Conservation (phyloP, 2,329 filamentous ascomycete species). For the Claviceps fusiformis region DNA sequence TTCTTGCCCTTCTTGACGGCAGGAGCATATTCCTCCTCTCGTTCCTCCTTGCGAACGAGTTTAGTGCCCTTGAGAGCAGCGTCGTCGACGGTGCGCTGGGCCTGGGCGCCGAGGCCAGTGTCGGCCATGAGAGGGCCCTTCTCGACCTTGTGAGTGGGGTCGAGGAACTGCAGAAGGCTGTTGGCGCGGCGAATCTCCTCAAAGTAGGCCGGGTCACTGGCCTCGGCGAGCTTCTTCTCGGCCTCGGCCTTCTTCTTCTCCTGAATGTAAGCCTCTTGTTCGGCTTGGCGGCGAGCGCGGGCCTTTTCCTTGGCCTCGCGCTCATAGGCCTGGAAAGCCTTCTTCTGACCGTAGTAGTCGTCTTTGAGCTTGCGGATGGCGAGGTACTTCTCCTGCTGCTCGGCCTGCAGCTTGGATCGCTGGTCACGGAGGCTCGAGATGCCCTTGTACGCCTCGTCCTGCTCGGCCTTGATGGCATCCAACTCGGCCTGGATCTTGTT, state of each 20-base stretch:
- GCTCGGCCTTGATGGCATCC: conserved; percentile 79
- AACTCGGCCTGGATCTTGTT: conserved; percentile 75
- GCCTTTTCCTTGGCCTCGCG: conserved; percentile 65
- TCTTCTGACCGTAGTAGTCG: conserved; percentile 67
- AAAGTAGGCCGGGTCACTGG: conserved; percentile 74
- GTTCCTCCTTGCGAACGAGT: conserved; percentile 73
- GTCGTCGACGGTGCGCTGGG: conserved; percentile 72
- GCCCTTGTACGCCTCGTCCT: conserved; percentile 83
- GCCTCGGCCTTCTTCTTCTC: conserved; percentile 65
- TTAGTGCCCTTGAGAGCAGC: conserved; percentile 74
- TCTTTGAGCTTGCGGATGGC: conserved; percentile 82
- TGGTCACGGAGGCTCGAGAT: conserved; percentile 75
- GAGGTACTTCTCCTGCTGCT: conserved; percentile 76
- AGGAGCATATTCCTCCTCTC: conserved; percentile 74
- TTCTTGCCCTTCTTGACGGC: conserved; percentile 79
- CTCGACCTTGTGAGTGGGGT: conserved; percentile 57
- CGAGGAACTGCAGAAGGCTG: conserved; percentile 80
- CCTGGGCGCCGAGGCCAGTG: conserved; percentile 64
- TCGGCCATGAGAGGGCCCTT: conserved; percentile 51
- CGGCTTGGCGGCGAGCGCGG: conserved; percentile 65
- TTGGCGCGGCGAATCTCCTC: conserved; percentile 87
- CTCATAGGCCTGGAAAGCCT: conserved; percentile 74
- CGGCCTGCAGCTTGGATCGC: conserved; percentile 65
- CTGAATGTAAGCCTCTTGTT: conserved; percentile 60
- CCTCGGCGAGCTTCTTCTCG: conserved; percentile 64